A percentile compares a stretch with the other conserved stretches of the same genome.
These are phyloP conservation scores for Hypoxylon cercidicola DNA, from an alignment of 495 filamentous ascomycete genomes.

Conservation along the genomic window DNA sequence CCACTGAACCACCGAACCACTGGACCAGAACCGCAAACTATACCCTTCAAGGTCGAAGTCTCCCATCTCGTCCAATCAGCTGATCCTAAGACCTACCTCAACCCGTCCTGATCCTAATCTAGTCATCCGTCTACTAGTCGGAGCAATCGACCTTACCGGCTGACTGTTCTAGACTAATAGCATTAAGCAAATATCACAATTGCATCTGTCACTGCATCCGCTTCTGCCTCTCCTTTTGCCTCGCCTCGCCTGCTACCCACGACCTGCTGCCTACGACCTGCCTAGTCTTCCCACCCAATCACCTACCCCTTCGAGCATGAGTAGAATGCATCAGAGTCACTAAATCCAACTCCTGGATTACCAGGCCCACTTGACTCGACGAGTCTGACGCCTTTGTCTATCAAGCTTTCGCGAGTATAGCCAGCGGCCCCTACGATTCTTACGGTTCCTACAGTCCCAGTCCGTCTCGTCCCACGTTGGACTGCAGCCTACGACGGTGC, in stretches of 20 bases:
- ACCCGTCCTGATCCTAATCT: conserved; percentile 11
- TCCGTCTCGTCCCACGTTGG: conserved; percentile 34
- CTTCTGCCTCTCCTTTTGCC: background rate
- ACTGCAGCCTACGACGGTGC: conserved; percentile 27
- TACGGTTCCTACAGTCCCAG: background rate
- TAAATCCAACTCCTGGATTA: conserved; percentile 21
- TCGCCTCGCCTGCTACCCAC: background rate
- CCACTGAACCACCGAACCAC: too few relatives aligned
- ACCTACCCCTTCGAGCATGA: conserved; percentile 25
- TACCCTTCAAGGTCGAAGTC: conserved; percentile 3
- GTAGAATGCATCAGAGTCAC: conserved; percentile 30
- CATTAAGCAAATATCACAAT: conserved; percentile 23
- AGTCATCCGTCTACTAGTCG: too few relatives aligned
- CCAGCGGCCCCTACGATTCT: conserved; percentile 7
- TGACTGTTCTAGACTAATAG: conserved; percentile 24
- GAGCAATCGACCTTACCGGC: background rate
- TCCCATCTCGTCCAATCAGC: conserved; percentile 35
- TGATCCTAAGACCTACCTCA: conserved; percentile 24
- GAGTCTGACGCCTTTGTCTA: conserved; percentile 28
- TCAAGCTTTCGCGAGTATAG: conserved; percentile 21
- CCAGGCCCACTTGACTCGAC: conserved; percentile 24
- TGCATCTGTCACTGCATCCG: conserved; percentile 4
- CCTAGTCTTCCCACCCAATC: conserved; percentile 1
- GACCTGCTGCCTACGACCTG: background rate
- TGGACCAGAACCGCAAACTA: too few relatives aligned